Percentiles rank a stretch among this genome's conserved stretches.
Evolutionary conservation across 2,329 filamentous ascomycete genomes (phyloP).

Genomic region (Diplodia sapinea): DNA sequence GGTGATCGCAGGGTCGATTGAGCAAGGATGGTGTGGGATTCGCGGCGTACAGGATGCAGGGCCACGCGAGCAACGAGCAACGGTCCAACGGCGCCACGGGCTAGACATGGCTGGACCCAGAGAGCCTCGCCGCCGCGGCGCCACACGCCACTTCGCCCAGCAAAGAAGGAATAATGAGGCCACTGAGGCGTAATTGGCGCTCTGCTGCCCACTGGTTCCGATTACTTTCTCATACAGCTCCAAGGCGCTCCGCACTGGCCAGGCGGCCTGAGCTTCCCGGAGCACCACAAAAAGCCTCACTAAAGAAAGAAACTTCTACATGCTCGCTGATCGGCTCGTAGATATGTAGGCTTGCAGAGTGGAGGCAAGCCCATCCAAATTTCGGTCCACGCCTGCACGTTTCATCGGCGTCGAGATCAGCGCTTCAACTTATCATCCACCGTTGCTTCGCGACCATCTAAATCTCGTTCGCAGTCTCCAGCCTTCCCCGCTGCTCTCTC

Average conservation of each 20-base stretch:
- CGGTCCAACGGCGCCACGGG: too few relatives aligned
- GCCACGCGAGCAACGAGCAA: too few relatives aligned
- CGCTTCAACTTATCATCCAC: background rate
- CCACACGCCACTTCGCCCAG: too few relatives aligned
- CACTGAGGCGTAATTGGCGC: too few relatives aligned
- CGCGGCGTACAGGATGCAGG: too few relatives aligned
- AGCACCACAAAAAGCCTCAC: background rate
- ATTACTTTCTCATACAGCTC: too few relatives aligned
- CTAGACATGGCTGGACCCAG: too few relatives aligned
- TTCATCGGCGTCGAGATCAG: background rate
- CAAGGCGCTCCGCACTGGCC: too few relatives aligned
- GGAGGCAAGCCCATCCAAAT: background rate
- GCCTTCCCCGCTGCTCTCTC: background rate
- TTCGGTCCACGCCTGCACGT: background rate
- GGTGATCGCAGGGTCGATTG: background rate
- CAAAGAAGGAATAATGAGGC: too few relatives aligned
- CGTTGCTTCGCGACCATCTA: background rate
- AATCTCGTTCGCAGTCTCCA: background rate
- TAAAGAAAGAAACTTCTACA: background rate
- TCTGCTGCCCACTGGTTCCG: too few relatives aligned
- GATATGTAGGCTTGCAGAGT: background rate
- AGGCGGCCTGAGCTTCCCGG: background rate
- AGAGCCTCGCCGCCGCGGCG: too few relatives aligned
- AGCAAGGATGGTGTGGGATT: background rate
- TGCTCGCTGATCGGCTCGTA: background rate